A percentile compares a stretch with the other conserved stretches of the same genome.
These are phyloP conservation scores for Bremia lactucae DNA, from an alignment of 352 stramenopile genomes.

Conservation along the genomic window DNA sequence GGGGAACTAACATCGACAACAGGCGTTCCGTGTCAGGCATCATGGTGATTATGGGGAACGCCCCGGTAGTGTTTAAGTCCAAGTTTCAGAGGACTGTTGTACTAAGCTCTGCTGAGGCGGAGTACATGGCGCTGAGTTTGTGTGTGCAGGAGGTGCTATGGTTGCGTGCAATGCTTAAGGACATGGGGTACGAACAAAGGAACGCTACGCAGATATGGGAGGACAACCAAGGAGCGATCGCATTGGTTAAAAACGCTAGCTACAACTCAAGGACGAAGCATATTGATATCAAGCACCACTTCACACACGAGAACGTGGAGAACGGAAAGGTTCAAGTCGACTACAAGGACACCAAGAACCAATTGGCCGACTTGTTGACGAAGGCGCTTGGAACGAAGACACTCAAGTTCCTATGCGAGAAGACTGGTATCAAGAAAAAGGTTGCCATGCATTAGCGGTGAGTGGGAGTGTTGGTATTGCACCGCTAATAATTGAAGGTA, in stretches of 20 bases:
- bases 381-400: neutral
- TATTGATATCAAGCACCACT: neutral
- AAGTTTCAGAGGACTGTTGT: neutral
- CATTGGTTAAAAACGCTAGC: neutral
- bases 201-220: neutral
- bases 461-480: neutral
- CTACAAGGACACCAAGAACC: neutral
- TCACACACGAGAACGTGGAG: neutral
- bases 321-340: neutral
- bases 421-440: neutral
- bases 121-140: neutral
- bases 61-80: neutral
- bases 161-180: neutral
- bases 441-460: neutral
- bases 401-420: neutral
- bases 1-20: neutral
- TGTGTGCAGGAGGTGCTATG: neutral
- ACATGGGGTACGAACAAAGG: neutral
- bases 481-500: no score
- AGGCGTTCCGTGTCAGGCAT: no score
- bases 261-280: neutral
- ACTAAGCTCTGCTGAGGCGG: neutral
- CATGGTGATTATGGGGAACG: no score
- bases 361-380: neutral
- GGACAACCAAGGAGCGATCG: neutral